These are phyloP conservation scores for Rhizoclosmatium globosum DNA, from an alignment of 192 early-diverging fungal genomes.

Conservation along the genomic window DNA sequence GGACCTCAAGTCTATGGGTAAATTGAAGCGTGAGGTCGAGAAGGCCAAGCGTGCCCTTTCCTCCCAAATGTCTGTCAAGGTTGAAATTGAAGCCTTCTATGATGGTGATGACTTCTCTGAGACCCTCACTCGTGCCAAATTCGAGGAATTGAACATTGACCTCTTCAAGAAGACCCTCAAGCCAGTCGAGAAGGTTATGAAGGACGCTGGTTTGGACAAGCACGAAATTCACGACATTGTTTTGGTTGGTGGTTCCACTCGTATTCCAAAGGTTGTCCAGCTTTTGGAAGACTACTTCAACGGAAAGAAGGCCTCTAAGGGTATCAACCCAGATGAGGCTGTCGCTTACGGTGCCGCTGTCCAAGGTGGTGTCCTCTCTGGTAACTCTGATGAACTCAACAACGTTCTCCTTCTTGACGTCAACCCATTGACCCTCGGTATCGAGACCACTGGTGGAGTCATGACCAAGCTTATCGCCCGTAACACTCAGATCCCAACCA, in stretches of 20 bases:
- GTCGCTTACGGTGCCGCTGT: constrained; percentile 98
- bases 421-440: constrained; percentile 95
- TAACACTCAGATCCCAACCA: constrained; percentile 94
- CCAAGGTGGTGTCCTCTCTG: constrained; percentile 82
- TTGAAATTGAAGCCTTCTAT: constrained; percentile 92
- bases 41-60: constrained; percentile 98
- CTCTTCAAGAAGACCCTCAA: constrained; percentile 93
- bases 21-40: constrained; percentile 93
- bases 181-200: constrained; percentile 93
- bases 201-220: constrained; percentile 89
- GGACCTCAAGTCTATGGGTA: constrained; percentile 92
- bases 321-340: constrained; percentile 99
- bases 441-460: constrained; percentile 97
- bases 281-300: constrained; percentile 94
- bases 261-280: constrained; percentile 97
- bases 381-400: constrained; percentile 64
- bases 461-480: constrained; percentile 96
- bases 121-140: constrained; percentile 95
- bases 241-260: constrained; percentile 97
- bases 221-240: constrained; percentile 94
- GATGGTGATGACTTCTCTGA: constrained; percentile 91
- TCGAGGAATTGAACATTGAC: constrained; percentile 94
- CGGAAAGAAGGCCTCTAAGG: constrained; percentile 96
- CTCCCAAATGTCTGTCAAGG: constrained; percentile 88
- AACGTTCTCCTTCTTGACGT: constrained; percentile 90